Conservation (phyloP, 441 rosid species). For the Arabidopsis hybrid region DNA sequence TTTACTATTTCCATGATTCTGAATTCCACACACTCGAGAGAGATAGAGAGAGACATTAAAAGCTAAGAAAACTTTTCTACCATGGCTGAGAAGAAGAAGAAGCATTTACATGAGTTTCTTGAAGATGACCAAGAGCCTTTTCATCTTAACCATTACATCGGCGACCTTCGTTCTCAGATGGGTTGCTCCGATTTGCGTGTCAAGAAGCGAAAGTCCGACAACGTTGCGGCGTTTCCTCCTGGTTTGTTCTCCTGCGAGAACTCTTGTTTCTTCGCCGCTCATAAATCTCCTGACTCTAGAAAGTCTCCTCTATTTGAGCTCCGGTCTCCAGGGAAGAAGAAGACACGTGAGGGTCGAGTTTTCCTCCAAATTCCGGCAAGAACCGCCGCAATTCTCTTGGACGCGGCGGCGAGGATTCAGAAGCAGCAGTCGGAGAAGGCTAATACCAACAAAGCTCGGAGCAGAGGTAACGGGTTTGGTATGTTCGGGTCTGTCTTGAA, state of each 20-base stretch:
- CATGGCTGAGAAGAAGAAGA: conserved; percentile 43
- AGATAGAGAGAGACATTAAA: neutral
- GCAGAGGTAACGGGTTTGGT: conserved; percentile 49
- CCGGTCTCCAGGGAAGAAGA: conserved; percentile 54
- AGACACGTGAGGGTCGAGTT: conserved; percentile 45
- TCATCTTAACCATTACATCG: conserved; percentile 69
- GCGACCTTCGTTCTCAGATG: conserved; percentile 59
- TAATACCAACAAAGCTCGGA: conserved; percentile 36
- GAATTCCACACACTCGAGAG: conserved; percentile 28
- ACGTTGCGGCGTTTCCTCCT: conserved; percentile 39
- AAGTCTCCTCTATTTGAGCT: conserved; percentile 73
- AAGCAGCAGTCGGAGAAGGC: conserved; percentile 47
- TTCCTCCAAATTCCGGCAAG: conserved; percentile 44
- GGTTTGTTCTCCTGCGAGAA: conserved; percentile 54
- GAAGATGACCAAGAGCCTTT: conserved; percentile 93
- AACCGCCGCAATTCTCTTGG: conserved; percentile 57
- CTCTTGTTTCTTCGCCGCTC: conserved; percentile 66
- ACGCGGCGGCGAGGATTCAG: conserved; percentile 83
- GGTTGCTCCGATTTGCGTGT: conserved; percentile 50
- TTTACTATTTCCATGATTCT: conserved; percentile 36
- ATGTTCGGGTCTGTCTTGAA: conserved; percentile 65
- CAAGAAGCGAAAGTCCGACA: conserved; percentile 56
- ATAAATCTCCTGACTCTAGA: conserved; percentile 63
- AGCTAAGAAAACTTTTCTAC: conserved; percentile 1
- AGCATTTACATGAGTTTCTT: conserved; percentile 66